These are phyloP conservation scores for Rossbeevera mucosa DNA, from an alignment of 768 basidiomycete genomes.

Conservation along the genomic window DNA sequence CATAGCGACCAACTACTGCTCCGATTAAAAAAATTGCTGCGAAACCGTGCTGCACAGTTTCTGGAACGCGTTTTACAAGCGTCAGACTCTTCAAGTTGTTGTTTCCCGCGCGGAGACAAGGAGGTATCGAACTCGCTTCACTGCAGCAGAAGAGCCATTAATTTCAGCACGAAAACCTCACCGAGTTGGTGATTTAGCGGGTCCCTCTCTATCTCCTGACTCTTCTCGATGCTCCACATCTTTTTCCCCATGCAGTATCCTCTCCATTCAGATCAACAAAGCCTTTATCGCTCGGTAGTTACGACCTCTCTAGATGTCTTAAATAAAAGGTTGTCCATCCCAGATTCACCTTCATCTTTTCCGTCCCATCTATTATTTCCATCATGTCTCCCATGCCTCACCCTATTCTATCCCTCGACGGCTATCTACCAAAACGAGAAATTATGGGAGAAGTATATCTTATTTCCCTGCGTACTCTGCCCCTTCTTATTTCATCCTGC, in stretches of 20 bases:
- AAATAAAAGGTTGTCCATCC: background rate
- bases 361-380: constrained; percentile 14
- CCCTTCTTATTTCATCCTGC: constrained; percentile 3
- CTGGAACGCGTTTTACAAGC: background rate
- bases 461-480: background rate
- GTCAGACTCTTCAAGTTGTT: background rate
- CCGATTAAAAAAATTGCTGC: background rate
- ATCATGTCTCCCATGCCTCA: constrained; percentile 41
- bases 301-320: background rate
- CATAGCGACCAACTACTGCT: background rate
- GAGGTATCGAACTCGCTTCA: background rate
- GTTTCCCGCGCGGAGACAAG: background rate
- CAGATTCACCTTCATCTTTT: background rate
- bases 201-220: background rate
- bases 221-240: background rate
- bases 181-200: background rate
- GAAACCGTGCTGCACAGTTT: background rate
- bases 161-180: background rate
- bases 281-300: background rate
- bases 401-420: constrained; percentile 33
- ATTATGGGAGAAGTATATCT: constrained; percentile 22
- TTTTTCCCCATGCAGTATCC: background rate
- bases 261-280: background rate
- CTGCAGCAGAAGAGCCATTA: background rate
- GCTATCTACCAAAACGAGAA: constrained; percentile 5